Conservation (phyloP, 139 green algal species). For the Penium margaritaceum region DNA sequence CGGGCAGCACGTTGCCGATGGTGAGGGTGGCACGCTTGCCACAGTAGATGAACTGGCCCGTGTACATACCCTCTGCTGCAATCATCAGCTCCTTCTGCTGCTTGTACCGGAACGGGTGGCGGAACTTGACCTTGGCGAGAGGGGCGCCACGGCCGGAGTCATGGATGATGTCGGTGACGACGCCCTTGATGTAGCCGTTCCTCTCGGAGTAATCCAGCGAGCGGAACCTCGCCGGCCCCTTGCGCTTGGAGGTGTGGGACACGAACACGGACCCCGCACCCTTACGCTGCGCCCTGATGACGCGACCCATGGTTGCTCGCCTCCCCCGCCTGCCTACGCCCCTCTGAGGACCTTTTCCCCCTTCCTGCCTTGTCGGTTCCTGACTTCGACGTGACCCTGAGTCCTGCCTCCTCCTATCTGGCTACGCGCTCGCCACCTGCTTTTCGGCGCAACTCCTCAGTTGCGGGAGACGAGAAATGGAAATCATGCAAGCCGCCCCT, state of each 20-base stretch:
- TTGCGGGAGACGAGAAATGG: too few species aligned
- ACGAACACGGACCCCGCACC: constrained; percentile 90
- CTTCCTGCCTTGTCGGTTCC: too few species aligned
- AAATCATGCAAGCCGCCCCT: too few species aligned
- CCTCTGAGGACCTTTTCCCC: too few species aligned
- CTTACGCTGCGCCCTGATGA: constrained; percentile 96
- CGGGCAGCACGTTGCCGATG: constrained; percentile 94
- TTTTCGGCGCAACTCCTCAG: too few species aligned
- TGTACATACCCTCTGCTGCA: constrained; percentile 91
- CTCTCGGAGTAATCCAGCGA: constrained; percentile 51
- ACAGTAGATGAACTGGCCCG: constrained; percentile 94
- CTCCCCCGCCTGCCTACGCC: too few species aligned
- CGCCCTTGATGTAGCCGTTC: constrained; percentile 61
- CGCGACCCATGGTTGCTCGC: constrained; percentile 96
- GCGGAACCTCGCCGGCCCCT: constrained; percentile 83
- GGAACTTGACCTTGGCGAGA: constrained; percentile 89
- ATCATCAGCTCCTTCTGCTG: constrained; percentile 94
- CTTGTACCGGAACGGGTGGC: constrained; percentile 82
- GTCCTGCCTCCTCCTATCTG: too few species aligned
- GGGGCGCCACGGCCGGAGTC: constrained; percentile 90
- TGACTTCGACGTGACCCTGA: too few species aligned
- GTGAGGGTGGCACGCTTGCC: constrained; percentile 89
- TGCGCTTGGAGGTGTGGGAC: constrained; percentile 87
- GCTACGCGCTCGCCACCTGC: too few species aligned
- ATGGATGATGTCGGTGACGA: constrained; percentile 95